These are phyloP conservation scores for Exophiala oligosperma DNA, from an alignment of 2,329 filamentous ascomycete species.

Conservation along the genomic window DNA sequence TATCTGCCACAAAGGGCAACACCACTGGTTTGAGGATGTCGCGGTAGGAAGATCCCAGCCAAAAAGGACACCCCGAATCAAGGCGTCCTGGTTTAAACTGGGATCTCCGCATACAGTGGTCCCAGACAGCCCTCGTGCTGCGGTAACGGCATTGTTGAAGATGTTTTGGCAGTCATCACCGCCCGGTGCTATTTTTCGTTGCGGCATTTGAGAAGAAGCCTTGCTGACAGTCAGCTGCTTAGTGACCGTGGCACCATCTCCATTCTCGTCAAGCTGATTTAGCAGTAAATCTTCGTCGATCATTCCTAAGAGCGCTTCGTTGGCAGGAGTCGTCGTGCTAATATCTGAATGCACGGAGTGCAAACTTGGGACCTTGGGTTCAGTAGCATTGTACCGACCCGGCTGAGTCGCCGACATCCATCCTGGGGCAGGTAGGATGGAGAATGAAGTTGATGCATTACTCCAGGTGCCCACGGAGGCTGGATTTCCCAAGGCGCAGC, in stretches of 20 bases:
- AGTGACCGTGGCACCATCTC: background rate
- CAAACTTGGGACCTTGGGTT: background rate
- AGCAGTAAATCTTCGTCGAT: background rate
- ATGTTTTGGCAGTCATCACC: constrained; percentile 2
- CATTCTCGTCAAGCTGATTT: background rate
- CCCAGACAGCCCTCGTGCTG: background rate
- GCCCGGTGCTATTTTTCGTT: background rate
- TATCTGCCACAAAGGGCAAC: constrained; percentile 11
- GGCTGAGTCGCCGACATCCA: background rate
- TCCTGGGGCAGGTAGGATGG: background rate
- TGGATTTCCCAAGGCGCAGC: too few relatives aligned
- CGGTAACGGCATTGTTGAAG: constrained; percentile 1
- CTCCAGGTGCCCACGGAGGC: background rate
- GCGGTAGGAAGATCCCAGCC: constrained; percentile 2
- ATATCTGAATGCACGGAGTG: background rate
- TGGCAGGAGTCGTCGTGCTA: background rate
- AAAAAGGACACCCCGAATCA: constrained; percentile 10
- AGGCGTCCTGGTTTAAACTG: constrained; percentile 10
- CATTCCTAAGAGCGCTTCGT: background rate
- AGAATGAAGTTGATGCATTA: background rate
- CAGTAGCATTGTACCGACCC: background rate
- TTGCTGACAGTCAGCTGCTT: background rate
- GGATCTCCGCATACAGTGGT: background rate
- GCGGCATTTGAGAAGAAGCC: background rate
- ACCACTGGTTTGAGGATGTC: background rate